These are phyloP conservation scores for Rhizopus arrhizus DNA, from an alignment of 371 early-diverging fungal species.

Conservation along the genomic window DNA sequence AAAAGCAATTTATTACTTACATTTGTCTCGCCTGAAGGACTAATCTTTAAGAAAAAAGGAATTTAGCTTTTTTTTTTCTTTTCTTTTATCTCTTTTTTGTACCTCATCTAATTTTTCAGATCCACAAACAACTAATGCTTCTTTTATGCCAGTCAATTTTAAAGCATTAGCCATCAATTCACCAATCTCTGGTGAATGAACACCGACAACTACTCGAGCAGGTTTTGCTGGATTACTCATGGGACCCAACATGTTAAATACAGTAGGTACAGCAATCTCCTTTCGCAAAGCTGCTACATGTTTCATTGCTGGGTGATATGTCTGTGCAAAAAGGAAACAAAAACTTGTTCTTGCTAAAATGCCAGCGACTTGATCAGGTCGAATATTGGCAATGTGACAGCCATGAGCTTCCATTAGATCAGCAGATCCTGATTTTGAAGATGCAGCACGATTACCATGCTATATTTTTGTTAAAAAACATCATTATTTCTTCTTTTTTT, in stretches of 20 bases:
- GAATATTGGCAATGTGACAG: constrained; percentile 68
- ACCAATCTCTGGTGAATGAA: constrained; percentile 79
- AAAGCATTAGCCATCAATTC: constrained; percentile 85
- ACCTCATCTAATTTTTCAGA: constrained; percentile 80
- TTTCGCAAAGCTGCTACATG: constrained; percentile 76
- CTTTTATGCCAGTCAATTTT: constrained; percentile 69
- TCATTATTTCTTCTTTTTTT: no score
- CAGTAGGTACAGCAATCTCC: constrained; percentile 91
- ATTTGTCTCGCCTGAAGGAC: constrained; percentile 75
- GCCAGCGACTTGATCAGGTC: constrained; percentile 66
- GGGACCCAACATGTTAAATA: constrained; percentile 95
- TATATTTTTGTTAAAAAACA: constrained; percentile 26
- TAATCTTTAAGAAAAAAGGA: constrained; percentile 50
- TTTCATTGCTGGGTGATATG: constrained; percentile 92
- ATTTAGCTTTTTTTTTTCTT: background rate
- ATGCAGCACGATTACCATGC: constrained; percentile 95
- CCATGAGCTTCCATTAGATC: constrained; percentile 89
- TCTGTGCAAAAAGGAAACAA: constrained; percentile 92
- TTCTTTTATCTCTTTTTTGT: background rate
- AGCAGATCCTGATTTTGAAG: constrained; percentile 92
- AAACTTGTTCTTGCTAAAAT: constrained; percentile 73
- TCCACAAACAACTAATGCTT: constrained; percentile 89
- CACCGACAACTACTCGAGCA: constrained; percentile 84
- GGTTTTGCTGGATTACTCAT: constrained; percentile 91
- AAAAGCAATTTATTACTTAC: constrained; percentile 39